phyloP scores from a whole-genome alignment of 305 asterid genomes.

The Rubia peregrina region DNA sequence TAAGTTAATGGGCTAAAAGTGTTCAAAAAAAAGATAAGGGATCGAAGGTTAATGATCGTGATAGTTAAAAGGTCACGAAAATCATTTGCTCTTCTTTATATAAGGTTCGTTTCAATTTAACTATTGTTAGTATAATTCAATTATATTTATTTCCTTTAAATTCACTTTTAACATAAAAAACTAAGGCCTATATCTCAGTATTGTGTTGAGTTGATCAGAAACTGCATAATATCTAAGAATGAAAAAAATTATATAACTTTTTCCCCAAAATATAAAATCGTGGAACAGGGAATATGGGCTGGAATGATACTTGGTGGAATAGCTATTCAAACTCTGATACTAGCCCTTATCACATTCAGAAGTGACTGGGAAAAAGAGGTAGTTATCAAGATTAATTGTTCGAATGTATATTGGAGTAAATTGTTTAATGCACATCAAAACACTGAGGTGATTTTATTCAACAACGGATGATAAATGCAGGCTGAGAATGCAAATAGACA shows the following conservation, averaged over 20 bases:
- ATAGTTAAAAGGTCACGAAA: no score
- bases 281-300: conserved; percentile 25
- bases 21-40: no score
- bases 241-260: not conserved
- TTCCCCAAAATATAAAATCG: not conserved
- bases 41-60: no score
- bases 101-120: no score
- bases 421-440: not conserved
- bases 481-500: conserved; percentile 46
- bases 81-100: no score
- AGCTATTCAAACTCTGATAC: conserved; percentile 57
- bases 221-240: no score
- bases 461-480: conserved; percentile 27
- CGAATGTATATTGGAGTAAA: not conserved
- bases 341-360: conserved; percentile 42
- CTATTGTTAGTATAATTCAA: no score
- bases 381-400: not conserved
- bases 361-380: conserved; percentile 88
- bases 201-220: no score
- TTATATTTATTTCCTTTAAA: no score
- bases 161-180: no score
- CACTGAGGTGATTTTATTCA: not conserved
- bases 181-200: no score
- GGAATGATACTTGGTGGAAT: conserved; percentile 83
- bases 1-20: no score